phyloP scores from a whole-genome alignment of 345 rosid species.

The Balakata baccata region DNA sequence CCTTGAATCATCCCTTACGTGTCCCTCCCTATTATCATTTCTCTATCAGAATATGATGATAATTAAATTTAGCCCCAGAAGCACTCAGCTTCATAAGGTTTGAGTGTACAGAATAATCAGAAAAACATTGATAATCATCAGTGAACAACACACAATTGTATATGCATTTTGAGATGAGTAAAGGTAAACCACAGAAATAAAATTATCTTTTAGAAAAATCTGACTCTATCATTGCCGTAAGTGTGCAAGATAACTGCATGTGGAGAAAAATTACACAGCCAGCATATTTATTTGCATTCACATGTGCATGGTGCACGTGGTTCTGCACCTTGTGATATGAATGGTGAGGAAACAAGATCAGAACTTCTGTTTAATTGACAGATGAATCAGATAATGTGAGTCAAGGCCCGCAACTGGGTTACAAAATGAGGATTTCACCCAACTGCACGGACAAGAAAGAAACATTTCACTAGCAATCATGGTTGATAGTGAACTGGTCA shows the following conservation, averaged over 20 bases:
- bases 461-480: constrained; percentile 2
- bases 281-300: neutral
- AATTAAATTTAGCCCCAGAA: no score
- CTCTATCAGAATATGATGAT: no score
- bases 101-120: no score
- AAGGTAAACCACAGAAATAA: neutral
- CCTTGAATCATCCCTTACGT: no score
- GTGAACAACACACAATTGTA: no score
- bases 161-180: no score
- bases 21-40: no score
- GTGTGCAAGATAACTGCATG: neutral
- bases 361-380: constrained; percentile 2
- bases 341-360: neutral
- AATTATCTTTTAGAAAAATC: neutral
- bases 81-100: no score
- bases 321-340: neutral
- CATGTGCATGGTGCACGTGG: neutral
- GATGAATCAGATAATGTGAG: neutral
- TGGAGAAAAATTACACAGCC: neutral
- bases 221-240: neutral
- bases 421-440: neutral
- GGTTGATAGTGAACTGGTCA: neutral
- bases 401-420: neutral
- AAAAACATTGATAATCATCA: no score
- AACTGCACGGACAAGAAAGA: neutral